These are phyloP conservation scores for Dendrostoma leiphaemia DNA, from an alignment of 2,329 filamentous ascomycete genomes.

Conservation along the genomic window DNA sequence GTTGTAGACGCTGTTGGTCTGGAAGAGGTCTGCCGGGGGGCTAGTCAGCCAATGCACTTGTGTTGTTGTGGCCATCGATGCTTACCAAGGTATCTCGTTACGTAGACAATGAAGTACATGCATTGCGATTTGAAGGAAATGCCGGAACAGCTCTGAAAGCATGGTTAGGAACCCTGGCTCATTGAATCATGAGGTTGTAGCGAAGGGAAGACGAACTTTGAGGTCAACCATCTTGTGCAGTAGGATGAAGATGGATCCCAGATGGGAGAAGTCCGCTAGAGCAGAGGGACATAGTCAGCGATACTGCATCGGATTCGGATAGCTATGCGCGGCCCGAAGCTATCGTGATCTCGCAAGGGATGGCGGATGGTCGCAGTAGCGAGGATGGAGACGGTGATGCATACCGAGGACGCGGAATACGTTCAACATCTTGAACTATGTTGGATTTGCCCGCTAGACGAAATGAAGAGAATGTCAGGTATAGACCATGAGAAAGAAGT, in stretches of 20 bases:
- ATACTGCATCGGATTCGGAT: background rate
- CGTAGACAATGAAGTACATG: conserved; percentile 89
- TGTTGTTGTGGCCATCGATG: conserved; percentile 1
- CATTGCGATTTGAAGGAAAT: conserved; percentile 99
- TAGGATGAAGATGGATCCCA: conserved; percentile 90
- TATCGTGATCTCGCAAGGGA: conserved; percentile 13
- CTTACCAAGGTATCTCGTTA: conserved; percentile 85
- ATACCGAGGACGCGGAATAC: conserved; percentile 57
- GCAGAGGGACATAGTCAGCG: conserved; percentile 37
- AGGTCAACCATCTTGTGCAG: conserved; percentile 95
- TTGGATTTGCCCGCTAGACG: conserved; percentile 1
- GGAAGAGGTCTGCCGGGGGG: conserved; percentile 70
- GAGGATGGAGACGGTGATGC: conserved; percentile 23
- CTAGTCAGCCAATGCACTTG: conserved; percentile 14
- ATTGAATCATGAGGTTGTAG: background rate
- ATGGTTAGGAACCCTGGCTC: conserved; percentile 18
- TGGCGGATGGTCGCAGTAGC: conserved; percentile 6
- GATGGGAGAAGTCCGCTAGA: conserved; percentile 89
- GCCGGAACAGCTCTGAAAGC: conserved; percentile 83
- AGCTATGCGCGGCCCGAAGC: conserved; percentile 14
- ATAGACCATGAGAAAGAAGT: conserved; percentile 8
- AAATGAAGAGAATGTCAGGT: background rate
- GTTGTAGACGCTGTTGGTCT: conserved; percentile 83
- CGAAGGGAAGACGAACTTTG: conserved; percentile 60
- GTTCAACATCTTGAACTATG: conserved; percentile 47